Conservation (phyloP, 148 eudicot species). For the Camellia japonica region DNA sequence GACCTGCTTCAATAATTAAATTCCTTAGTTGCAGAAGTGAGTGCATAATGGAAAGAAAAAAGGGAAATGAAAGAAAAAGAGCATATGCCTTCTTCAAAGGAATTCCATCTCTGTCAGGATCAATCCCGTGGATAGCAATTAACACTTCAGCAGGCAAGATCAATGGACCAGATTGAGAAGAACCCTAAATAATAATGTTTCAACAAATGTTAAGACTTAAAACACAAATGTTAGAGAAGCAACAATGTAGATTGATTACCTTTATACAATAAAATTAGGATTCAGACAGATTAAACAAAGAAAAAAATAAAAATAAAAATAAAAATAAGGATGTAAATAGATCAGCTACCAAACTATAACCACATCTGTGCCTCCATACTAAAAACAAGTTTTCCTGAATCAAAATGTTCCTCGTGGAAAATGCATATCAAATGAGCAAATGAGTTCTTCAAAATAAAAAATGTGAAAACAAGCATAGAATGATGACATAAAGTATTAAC, state of each 20-base stretch:
- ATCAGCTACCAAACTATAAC: not conserved
- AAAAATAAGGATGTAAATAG: not conserved
- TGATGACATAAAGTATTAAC: not conserved
- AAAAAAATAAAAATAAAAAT: no score
- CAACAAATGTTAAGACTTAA: conserved; percentile 4
- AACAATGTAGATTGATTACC: no score
- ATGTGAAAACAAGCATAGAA: not conserved
- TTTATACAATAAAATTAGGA: no score
- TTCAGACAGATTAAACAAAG: no score
- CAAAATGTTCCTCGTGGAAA: not conserved
- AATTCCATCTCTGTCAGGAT: conserved; percentile 87
- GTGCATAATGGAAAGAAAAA: conserved; percentile 13
- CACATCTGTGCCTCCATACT: not conserved
- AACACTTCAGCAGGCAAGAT: conserved; percentile 81
- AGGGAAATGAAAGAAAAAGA: conserved; percentile 10
- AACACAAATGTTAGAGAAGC: not conserved
- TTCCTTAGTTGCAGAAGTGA: conserved; percentile 8
- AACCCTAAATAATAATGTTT: conserved; percentile 44
- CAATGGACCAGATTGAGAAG: conserved; percentile 56
- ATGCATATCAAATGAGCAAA: not conserved
- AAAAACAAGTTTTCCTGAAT: not conserved
- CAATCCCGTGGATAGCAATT: conserved; percentile 89
- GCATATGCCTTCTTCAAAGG: conserved; percentile 77
- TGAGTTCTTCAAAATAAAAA: not conserved
- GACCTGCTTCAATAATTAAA: conserved; percentile 49